Conservation (phyloP, 2,329 filamentous ascomycete species). For the Bipolaris bicolor region DNA sequence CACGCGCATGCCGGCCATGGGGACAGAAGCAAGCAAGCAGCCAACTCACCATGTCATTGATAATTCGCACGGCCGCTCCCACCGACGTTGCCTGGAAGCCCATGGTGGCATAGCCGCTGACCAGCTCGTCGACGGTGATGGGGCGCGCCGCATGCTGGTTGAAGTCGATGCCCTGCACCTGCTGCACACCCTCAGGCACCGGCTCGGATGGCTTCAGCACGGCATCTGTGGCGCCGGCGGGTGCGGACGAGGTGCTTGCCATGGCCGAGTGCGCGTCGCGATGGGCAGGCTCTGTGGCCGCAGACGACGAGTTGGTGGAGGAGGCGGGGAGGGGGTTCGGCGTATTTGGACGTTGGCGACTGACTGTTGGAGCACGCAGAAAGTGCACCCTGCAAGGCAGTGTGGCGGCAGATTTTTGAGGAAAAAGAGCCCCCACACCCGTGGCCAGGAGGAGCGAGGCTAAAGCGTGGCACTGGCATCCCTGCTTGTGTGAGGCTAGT, state of each 20-base stretch:
- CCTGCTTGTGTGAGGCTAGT: constrained; percentile 11
- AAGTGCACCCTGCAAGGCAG: constrained; percentile 8
- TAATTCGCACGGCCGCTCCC: constrained; percentile 85
- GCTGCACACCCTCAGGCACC: constrained; percentile 76
- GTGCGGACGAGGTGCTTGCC: constrained; percentile 40
- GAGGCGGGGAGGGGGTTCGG: background rate
- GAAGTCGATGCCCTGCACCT: constrained; percentile 92
- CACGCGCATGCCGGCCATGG: constrained; percentile 15
- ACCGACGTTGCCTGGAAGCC: constrained; percentile 83
- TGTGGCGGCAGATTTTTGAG: constrained; percentile 22
- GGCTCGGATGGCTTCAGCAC: constrained; percentile 85
- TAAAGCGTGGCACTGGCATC: constrained; percentile 15
- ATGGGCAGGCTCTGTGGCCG: constrained; percentile 8
- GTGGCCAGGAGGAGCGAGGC: constrained; percentile 4
- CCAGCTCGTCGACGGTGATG: constrained; percentile 84
- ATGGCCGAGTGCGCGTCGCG: background rate
- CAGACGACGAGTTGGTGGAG: background rate
- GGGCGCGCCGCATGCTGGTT: constrained; percentile 75
- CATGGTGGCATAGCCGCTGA: constrained; percentile 82
- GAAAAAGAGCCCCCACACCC: constrained; percentile 17
- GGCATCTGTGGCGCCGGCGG: constrained; percentile 67
- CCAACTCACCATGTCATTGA: constrained; percentile 84
- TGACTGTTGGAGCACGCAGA: constrained; percentile 3
- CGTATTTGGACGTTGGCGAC: constrained; percentile 7
- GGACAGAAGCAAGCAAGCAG: constrained; percentile 10